Percentiles rank a stretch among this genome's conserved stretches.
Conservation (phyloP, 2,329 filamentous ascomycete genomes). For the Alternaria novae-zelandiae region DNA sequence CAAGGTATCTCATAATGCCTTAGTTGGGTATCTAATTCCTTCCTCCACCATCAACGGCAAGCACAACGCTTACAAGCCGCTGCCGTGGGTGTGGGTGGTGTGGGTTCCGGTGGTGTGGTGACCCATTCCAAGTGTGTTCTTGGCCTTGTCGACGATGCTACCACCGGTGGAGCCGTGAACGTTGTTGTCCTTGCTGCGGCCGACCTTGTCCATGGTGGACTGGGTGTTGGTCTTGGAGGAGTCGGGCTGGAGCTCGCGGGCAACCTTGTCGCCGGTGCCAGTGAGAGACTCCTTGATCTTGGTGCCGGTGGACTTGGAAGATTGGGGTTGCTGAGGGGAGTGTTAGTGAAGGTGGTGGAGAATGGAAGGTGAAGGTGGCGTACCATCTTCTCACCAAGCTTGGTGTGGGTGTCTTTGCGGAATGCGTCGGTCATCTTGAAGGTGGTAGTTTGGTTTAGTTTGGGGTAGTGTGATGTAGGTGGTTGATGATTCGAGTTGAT, state of each 20-base stretch:
- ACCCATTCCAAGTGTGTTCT: conserved; percentile 55
- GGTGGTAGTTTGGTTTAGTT: conserved; percentile 21
- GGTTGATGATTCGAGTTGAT: conserved; percentile 16
- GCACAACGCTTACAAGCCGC: background rate
- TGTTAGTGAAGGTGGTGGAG: background rate
- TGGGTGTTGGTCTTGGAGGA: conserved; percentile 62
- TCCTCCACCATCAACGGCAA: background rate
- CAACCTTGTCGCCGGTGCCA: conserved; percentile 61
- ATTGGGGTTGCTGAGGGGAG: conserved; percentile 59
- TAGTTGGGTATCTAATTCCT: background rate
- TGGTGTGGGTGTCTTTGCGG: conserved; percentile 66
- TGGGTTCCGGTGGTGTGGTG: conserved; percentile 46
- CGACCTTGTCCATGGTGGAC: conserved; percentile 51
- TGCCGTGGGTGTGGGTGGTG: conserved; percentile 4
- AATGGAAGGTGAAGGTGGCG: background rate
- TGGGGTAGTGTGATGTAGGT: conserved; percentile 5
- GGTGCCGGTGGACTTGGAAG: conserved; percentile 66
- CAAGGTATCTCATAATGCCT: conserved; percentile 28
- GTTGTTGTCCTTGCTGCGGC: conserved; percentile 48
- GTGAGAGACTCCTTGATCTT: conserved; percentile 65
- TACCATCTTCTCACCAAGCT: conserved; percentile 59
- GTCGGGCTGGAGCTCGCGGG: conserved; percentile 51
- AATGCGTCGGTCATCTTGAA: conserved; percentile 65
- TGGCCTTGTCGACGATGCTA: conserved; percentile 55
- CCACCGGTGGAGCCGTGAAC: conserved; percentile 47